Percentiles rank a stretch among this genome's conserved stretches.
Evolutionary conservation across 768 basidiomycete species (phyloP).

Genomic region (Infundibulicybe gibba): DNA sequence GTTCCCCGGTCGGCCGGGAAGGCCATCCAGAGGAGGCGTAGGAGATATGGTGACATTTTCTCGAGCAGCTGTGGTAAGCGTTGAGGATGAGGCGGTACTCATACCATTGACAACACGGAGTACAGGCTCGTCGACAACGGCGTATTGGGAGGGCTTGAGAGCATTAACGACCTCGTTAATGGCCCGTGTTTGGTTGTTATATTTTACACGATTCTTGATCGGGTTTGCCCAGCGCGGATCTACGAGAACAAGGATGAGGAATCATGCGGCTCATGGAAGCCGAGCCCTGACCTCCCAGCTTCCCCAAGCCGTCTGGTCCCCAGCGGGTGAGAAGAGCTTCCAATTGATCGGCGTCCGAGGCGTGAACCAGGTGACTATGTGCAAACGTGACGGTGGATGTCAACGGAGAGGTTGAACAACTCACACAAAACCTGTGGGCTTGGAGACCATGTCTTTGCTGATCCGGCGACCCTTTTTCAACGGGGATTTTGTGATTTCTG

Average conservation of each 20-base stretch:
- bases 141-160: conserved; percentile 53
- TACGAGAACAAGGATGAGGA: conserved; percentile 18
- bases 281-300: conserved; percentile 68
- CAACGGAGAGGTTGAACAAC: conserved; percentile 27
- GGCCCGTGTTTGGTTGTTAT: conserved; percentile 63
- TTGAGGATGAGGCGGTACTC: conserved; percentile 66
- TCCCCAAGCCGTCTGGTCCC: conserved; percentile 86
- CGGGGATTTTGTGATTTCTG: conserved; percentile 26
- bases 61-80: conserved; percentile 70
- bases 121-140: conserved; percentile 35
- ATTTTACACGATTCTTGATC: conserved; percentile 75
- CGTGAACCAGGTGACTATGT: conserved; percentile 82
- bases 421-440: conserved; percentile 81
- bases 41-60: conserved; percentile 55
- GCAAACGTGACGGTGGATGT: conserved; percentile 18
- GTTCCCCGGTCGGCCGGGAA: conserved; percentile 52
- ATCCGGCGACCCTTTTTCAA: conserved; percentile 61
- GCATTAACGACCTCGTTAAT: conserved; percentile 77
- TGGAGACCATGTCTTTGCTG: conserved; percentile 88
- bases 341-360: conserved; percentile 86
- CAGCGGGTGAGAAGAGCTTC: conserved; percentile 84
- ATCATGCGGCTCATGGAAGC: conserved; percentile 1
- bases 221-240: conserved; percentile 88
- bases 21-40: conserved; percentile 38
- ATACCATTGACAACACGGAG: conserved; percentile 81